Conservation (phyloP, 306 rosid species). For the Abrus precatorius region DNA sequence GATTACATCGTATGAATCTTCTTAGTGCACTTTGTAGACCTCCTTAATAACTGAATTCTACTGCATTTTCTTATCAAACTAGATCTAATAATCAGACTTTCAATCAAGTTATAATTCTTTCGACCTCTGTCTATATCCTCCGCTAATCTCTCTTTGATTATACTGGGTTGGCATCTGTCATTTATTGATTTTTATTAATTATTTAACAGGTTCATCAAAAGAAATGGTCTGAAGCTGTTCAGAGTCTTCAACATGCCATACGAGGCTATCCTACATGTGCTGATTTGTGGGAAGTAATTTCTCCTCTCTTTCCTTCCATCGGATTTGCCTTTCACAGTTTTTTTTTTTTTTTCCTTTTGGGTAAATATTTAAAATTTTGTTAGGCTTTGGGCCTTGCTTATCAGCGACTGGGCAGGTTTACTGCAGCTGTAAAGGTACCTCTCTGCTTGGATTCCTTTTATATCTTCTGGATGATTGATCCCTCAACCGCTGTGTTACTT, state of each 20-base stretch:
- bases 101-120: conserved; percentile 8
- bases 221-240: conserved; percentile 86
- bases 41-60: conserved; percentile 8
- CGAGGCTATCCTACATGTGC: conserved; percentile 85
- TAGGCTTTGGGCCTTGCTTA: conserved; percentile 96
- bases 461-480: conserved; percentile 2
- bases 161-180: neutral
- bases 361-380: conserved; percentile 40
- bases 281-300: conserved; percentile 86
- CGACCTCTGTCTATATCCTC: conserved; percentile 15
- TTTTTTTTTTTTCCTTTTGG: neutral
- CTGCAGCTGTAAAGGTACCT: conserved; percentile 88
- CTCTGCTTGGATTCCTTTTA: conserved; percentile 30
- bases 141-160: conserved; percentile 25
- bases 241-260: conserved; percentile 88
- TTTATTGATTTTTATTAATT: conserved; percentile 17
- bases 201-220: conserved; percentile 64
- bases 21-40: conserved; percentile 2
- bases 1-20: neutral
- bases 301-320: conserved; percentile 18
- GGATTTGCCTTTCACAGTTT: neutral
- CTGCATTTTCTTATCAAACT: conserved; percentile 24
- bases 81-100: conserved; percentile 23
- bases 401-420: conserved; percentile 88
- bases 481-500: conserved; percentile 42